These are phyloP conservation scores for Achaetomiella virescens DNA, from an alignment of 495 filamentous ascomycete genomes.

Conservation along the genomic window DNA sequence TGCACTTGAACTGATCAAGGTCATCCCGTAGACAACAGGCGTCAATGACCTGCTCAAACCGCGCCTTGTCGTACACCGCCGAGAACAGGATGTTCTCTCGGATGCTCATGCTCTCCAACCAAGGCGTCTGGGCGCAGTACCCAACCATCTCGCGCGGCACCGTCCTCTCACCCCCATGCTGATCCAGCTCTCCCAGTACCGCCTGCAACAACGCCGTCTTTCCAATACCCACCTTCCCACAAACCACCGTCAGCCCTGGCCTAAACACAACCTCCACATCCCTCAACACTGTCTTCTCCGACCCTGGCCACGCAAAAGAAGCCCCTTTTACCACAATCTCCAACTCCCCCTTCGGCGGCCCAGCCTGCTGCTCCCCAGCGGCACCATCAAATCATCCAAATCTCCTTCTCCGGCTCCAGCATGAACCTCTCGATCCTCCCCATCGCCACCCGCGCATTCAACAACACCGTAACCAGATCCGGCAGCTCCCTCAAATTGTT, in stretches of 20 bases:
- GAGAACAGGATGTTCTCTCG: constrained; percentile 80
- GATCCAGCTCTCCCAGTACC: constrained; percentile 72
- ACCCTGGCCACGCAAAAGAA: constrained; percentile 73
- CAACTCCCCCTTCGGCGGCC: constrained; percentile 14
- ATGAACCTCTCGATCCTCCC: constrained; percentile 79
- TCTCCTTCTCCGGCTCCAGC: constrained; percentile 70
- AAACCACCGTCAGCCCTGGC: constrained; percentile 55
- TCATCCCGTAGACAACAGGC: constrained; percentile 91
- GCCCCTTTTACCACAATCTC: constrained; percentile 53
- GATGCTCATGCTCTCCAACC: constrained; percentile 88
- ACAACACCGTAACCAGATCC: constrained; percentile 58
- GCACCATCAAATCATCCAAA: constrained; percentile 23
- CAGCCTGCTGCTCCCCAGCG: constrained; percentile 13
- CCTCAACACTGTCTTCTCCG: constrained; percentile 51
- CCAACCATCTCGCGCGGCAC: constrained; percentile 64
- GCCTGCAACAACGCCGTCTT: constrained; percentile 78
- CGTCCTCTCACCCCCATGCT: constrained; percentile 49
- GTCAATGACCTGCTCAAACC: constrained; percentile 83
- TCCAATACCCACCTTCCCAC: constrained; percentile 70
- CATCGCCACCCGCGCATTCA: constrained; percentile 70
- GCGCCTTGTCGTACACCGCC: constrained; percentile 62
- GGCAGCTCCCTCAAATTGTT: constrained; percentile 63
- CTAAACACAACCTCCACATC: constrained; percentile 56
- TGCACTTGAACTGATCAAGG: constrained; percentile 82
- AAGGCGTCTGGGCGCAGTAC: constrained; percentile 81